Conservation (phyloP, 2,329 filamentous ascomycete species). For the Metarhizium anisopliae region DNA sequence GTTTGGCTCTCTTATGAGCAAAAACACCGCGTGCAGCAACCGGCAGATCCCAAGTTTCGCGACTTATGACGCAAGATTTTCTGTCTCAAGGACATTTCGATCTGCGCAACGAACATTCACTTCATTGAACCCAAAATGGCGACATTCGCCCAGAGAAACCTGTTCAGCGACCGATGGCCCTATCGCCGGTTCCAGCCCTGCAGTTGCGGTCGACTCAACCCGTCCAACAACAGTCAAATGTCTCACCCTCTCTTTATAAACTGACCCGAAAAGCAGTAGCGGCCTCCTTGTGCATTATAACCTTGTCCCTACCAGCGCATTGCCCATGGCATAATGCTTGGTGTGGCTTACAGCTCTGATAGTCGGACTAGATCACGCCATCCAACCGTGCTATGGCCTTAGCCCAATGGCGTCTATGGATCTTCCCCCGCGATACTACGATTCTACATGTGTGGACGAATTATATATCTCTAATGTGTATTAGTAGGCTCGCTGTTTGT, state of each 20-base stretch:
- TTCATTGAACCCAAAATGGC: slow-evolving; percentile 11
- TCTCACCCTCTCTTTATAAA: background rate
- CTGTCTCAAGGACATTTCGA: slow-evolving; percentile 1
- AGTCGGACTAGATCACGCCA: slow-evolving; percentile 1
- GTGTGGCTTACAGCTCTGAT: background rate
- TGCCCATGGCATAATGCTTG: background rate
- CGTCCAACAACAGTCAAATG: background rate
- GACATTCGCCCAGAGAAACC: slow-evolving; percentile 3
- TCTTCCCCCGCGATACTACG: too few species aligned
- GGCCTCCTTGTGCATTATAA: background rate
- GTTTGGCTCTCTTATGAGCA: background rate
- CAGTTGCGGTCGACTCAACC: background rate
- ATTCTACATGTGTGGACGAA: too few species aligned
- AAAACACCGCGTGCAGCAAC: background rate
- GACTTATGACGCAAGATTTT: background rate
- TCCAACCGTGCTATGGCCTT: background rate
- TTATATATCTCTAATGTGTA: too few species aligned
- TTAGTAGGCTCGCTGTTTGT: too few species aligned
- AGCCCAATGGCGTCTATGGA: background rate
- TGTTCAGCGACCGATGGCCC: background rate
- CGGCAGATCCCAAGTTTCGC: background rate
- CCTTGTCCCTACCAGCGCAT: background rate
- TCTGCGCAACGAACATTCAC: background rate
- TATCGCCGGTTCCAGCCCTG: background rate
- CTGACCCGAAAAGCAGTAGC: background rate